Percentiles rank a stretch among this genome's conserved stretches.
phyloP scores from a whole-genome alignment of 2,329 filamentous ascomycete genomes.

The Alternaria longipes region DNA sequence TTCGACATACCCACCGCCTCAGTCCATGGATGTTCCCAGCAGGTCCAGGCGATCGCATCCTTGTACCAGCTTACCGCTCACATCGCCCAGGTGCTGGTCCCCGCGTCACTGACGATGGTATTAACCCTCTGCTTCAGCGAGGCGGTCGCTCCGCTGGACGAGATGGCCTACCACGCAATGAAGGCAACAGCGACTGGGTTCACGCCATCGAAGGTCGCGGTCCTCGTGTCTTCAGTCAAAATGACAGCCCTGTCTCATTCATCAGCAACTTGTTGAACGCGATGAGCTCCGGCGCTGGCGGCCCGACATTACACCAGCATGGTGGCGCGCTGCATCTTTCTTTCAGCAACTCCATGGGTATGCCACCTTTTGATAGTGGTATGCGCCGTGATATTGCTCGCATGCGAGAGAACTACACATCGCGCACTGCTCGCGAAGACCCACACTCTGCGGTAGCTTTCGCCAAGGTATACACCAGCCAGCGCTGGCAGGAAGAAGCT shows the following conservation, averaged over 20 bases:
- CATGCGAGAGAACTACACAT: slow-evolving; percentile 40
- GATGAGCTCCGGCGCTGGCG: slow-evolving; percentile 55
- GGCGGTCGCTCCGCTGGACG: slow-evolving; percentile 48
- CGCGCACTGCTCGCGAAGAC: slow-evolving; percentile 60
- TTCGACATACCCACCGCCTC: slow-evolving; percentile 64
- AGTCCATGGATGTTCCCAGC: slow-evolving; percentile 66
- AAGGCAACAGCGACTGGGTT: slow-evolving; percentile 62
- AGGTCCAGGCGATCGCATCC: slow-evolving; percentile 57
- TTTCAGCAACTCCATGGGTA: slow-evolving; percentile 54
- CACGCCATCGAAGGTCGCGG: slow-evolving; percentile 60
- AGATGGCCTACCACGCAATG: slow-evolving; percentile 39
- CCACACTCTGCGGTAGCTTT: slow-evolving; percentile 82
- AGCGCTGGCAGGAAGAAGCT: slow-evolving; percentile 89
- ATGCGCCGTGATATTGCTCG: slow-evolving; percentile 46
- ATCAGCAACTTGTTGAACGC: slow-evolving; percentile 67
- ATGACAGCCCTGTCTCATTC: slow-evolving; percentile 63
- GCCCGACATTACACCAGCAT: slow-evolving; percentile 42
- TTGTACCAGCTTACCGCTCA: slow-evolving; percentile 58
- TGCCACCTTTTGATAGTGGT: slow-evolving; percentile 45
- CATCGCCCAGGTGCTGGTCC: slow-evolving; percentile 65
- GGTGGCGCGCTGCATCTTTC: slow-evolving; percentile 63
- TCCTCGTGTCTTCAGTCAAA: slow-evolving; percentile 54
- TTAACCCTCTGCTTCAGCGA: slow-evolving; percentile 85
- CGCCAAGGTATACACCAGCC: slow-evolving; percentile 72
- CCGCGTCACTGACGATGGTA: slow-evolving; percentile 76